Evolutionary conservation across 208 protist genomes (phyloP).

Genomic region (Trypanosoma boissoni): DNA sequence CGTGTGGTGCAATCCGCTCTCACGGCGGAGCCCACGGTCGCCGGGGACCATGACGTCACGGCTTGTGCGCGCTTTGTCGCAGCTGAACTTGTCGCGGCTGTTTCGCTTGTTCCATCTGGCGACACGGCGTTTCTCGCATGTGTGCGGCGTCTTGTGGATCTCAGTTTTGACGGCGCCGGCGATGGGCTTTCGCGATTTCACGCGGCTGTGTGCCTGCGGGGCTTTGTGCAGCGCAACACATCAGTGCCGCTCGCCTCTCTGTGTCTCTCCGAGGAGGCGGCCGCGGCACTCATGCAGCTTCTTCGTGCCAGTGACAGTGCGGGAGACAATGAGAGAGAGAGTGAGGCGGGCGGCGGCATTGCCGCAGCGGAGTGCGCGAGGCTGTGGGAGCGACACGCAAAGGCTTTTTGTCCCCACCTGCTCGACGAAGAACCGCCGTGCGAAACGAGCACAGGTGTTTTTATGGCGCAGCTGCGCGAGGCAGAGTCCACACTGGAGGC

Average conservation of each 20-base stretch:
- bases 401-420: too few relatives aligned
- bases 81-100: constrained; percentile 37
- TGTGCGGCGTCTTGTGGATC: constrained; percentile 56
- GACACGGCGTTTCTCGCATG: constrained; percentile 50
- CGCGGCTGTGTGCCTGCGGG: constrained; percentile 29
- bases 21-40: too few relatives aligned
- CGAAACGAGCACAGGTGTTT: too few relatives aligned
- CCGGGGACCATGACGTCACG: too few relatives aligned
- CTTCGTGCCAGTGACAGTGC: too few relatives aligned
- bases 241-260: constrained; percentile 30
- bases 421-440: too few relatives aligned
- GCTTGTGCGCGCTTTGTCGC: too few relatives aligned
- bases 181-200: constrained; percentile 17
- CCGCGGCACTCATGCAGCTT: constrained; percentile 35
- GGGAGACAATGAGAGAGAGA: too few relatives aligned
- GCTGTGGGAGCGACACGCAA: too few relatives aligned
- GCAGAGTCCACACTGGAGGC: not conserved
- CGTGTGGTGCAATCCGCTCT: too few relatives aligned
- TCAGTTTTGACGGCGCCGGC: constrained; percentile 27
- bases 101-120: constrained; percentile 30
- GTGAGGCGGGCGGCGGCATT: too few relatives aligned
- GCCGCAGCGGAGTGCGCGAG: too few relatives aligned
- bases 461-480: not conserved
- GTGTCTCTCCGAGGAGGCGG: constrained; percentile 32
- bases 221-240: constrained; percentile 39